Evolutionary conservation across 768 basidiomycete genomes (phyloP), one percentile per base, ranked within the genome.

Genomic region (Kwoniella dejecticola): DNA sequence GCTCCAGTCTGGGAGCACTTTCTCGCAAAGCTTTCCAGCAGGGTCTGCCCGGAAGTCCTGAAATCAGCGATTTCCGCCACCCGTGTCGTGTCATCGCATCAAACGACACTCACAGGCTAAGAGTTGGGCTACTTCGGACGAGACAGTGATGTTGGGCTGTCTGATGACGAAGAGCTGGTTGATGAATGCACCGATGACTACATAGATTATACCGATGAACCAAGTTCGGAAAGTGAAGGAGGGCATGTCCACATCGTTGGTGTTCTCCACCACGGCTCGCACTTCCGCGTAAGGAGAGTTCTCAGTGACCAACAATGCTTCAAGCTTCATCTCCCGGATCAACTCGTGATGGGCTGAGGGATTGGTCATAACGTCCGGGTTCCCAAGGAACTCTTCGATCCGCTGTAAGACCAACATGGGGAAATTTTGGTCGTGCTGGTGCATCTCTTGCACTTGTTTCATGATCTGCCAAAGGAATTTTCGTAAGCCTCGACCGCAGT

Each of bases 241-340:
- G 13, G 75, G 72, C 62, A 75, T 70, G 17, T 48, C 50, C 12
- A 61, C 54, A 47, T 78, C 75, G 52, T 78, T 74, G 15, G 52
- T 55, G 24, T 50, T 38, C 54, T 86, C 84, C 19, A 88, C 87
- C 46, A 85, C 85, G 44, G 86, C 85, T 57, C 86, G 83, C 24
- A 88, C 87, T 67, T 91, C 90, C 5, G 88, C 88, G 72, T 91
- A 91, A 3, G 90, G 90, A 2, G 89, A 90, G 74, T 91, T 90
- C 66, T 90, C 71, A 33, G 71, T 73, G 27, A 60, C 60, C 23
- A 73, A 48, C 17, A 73, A 31, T 19, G 66, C 63, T 57, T 73
- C 68, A n/a, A 70, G 54, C 57, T 73, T 70, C 66, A 73, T 68
- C 53, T 73, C 68, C 11, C 21, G 45, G 54, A 73, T 57, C 47